These are phyloP conservation scores for Volvox carteri DNA, from an alignment of 163 green algal genomes.

Conservation along the genomic window DNA sequence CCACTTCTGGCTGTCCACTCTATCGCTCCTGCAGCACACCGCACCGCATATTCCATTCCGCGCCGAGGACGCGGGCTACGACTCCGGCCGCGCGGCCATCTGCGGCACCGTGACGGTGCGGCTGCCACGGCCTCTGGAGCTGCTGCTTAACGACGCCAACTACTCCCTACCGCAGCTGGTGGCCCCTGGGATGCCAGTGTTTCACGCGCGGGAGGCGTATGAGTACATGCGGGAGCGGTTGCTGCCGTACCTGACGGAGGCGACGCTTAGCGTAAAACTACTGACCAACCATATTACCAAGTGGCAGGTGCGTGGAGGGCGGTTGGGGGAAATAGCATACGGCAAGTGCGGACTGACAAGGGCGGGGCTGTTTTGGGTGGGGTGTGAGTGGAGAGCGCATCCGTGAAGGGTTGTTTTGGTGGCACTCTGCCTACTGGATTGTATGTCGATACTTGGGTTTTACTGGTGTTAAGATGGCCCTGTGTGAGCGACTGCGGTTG, in stretches of 20 bases:
- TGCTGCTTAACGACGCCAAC: slow-evolving; percentile 73
- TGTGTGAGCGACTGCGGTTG: no score
- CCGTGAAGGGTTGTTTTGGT: no score
- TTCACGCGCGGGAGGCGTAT: slow-evolving; percentile 45
- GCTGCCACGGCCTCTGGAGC: slow-evolving; percentile 67
- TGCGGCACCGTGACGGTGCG: slow-evolving; percentile 68
- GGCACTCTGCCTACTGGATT: no score
- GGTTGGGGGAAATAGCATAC: no score
- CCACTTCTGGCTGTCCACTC: slow-evolving; percentile 67
- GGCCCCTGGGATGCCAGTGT: slow-evolving; percentile 60
- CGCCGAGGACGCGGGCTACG: slow-evolving; percentile 44
- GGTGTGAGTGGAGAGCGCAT: no score
- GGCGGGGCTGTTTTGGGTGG: no score
- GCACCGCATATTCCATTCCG: slow-evolving; percentile 68
- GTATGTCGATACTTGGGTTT: no score
- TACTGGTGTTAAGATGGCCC: no score
- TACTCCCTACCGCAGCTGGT: slow-evolving; percentile 66
- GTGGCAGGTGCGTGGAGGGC: slow-evolving; percentile 63
- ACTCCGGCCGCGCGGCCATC: slow-evolving; percentile 61
- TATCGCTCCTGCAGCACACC: slow-evolving; percentile 66
- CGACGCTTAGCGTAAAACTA: slow-evolving; percentile 55
- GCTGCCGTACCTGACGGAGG: slow-evolving; percentile 67
- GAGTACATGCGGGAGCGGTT: slow-evolving; percentile 57
- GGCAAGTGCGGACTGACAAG: no score
- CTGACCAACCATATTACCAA: slow-evolving; percentile 69